phyloP scores from a whole-genome alignment of 2,329 filamentous ascomycete species.

The Phyllosticta paracitricarpa region DNA sequence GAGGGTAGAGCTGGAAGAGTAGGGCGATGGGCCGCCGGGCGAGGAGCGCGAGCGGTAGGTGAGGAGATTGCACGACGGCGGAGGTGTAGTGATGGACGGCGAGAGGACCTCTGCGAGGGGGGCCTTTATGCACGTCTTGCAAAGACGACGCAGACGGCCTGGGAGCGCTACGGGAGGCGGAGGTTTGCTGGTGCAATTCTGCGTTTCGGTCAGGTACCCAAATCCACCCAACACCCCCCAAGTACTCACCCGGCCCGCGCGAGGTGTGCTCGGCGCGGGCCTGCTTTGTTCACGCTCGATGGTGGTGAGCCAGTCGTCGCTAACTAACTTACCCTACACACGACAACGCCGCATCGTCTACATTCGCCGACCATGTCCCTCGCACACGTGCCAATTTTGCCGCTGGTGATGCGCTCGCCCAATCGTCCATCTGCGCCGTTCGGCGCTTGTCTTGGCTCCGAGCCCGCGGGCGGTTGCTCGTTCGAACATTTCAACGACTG shows the following conservation, averaged over 20 bases:
- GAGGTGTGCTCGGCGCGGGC: not conserved
- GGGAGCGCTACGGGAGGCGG: slow-evolving; percentile 58
- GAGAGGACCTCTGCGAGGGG: slow-evolving; percentile 49
- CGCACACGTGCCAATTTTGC: slow-evolving; percentile 70
- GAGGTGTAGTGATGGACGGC: slow-evolving; percentile 12
- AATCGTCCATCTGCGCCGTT: not conserved
- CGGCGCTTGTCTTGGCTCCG: not conserved
- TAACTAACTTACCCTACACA: slow-evolving; percentile 62
- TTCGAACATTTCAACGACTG: slow-evolving; percentile 73
- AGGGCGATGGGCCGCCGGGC: slow-evolving; percentile 4
- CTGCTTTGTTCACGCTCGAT: not conserved
- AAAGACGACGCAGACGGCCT: slow-evolving; percentile 72
- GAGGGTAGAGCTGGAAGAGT: slow-evolving; percentile 18
- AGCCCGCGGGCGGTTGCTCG: slow-evolving; percentile 38
- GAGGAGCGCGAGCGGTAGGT: slow-evolving; percentile 4
- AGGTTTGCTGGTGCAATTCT: slow-evolving; percentile 88
- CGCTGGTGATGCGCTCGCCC: slow-evolving; percentile 40
- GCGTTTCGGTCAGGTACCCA: slow-evolving; percentile 11
- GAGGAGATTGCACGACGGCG: slow-evolving; percentile 15
- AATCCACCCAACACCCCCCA: not conserved
- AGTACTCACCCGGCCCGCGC: not conserved
- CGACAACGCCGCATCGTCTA: slow-evolving; percentile 61
- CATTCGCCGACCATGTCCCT: slow-evolving; percentile 80
- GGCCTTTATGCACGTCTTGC: slow-evolving; percentile 61
- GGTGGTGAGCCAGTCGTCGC: not conserved